Conservation (phyloP, 305 asterid genomes). For the Fraxinus nigra region DNA sequence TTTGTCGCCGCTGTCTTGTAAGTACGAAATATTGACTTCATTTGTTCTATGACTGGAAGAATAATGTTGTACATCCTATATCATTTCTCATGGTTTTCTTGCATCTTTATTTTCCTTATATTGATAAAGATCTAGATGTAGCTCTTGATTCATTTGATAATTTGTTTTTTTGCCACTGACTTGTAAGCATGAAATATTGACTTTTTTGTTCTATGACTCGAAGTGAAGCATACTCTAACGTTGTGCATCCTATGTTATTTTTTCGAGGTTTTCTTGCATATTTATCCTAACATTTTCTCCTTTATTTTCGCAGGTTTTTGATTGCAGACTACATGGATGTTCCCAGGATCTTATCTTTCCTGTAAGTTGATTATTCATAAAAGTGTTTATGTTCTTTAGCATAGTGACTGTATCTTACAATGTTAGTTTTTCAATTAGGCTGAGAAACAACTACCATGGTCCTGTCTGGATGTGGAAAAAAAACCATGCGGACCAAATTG, state of each 20-base stretch:
- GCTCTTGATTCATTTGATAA: constrained; percentile 94
- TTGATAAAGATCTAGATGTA: constrained; percentile 82
- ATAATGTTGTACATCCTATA: constrained; percentile 4
- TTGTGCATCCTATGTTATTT: constrained; percentile 16
- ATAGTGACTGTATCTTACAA: constrained; percentile 20
- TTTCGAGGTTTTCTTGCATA: constrained; percentile 19
- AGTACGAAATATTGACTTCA: constrained; percentile 28
- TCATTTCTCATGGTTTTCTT: constrained; percentile 19
- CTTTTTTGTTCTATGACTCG: background rate
- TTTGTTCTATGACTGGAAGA: background rate
- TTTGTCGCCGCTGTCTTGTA: constrained; percentile 94
- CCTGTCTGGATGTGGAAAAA: constrained; percentile 51
- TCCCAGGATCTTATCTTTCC: constrained; percentile 85
- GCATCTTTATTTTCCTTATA: constrained; percentile 37
- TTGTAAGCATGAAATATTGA: constrained; percentile 46
- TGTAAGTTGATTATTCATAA: constrained; percentile 48
- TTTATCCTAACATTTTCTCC: constrained; percentile 15
- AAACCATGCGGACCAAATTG: constrained; percentile 81
- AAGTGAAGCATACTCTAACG: background rate
- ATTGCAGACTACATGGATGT: constrained; percentile 93
- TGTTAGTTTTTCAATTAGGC: constrained; percentile 41
- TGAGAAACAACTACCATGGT: constrained; percentile 61
- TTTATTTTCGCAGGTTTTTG: constrained; percentile 68
- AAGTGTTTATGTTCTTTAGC: constrained; percentile 19
- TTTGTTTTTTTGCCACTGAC: constrained; percentile 82